Evolutionary conservation across 257 asterid genomes (phyloP), one percentile per base, ranked within the genome.

Genomic region (Nicotiana otophora): DNA sequence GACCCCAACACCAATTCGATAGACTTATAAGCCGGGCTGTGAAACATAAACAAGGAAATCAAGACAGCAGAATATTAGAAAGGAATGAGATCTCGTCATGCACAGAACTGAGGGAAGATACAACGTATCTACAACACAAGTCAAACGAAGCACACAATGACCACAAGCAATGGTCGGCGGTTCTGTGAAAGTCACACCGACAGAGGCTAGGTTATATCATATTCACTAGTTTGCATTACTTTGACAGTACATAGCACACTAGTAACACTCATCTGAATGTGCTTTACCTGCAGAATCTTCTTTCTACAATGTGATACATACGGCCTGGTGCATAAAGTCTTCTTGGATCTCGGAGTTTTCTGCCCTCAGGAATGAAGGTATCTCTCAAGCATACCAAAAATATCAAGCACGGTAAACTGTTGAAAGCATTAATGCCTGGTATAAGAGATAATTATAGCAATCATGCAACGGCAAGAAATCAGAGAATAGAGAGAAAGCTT

Each of bases 281-380:
- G 75, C 74, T 77, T 82, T 90, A 93, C 99, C 98, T 94, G 97
- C 95, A 94, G 82, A 97, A 95, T 83, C 88, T 94, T 85, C 99
- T 87, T 53, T 89, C 97, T 36, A 96, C 89, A 83, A 96, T 90
- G 91, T 96, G 99, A 81, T 96, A 94, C 75, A 96, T 98, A 10
- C 99, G 98, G 75, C 99, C 99, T 30, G 99, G 98, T 16, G 98
- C 99, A 82, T 96, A 96, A 55, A 96, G 90, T 64, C 99, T 94
- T 86, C 98, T 91, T 16, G 99, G 97, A 87, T 96, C 99, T 85
- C 88, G 90, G 62, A 96, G 95, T 97, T 89, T 94, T 89, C 92
- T 92, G 89, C 91, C 93, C 88, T 96, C 99, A 10, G 90, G 81
- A 26, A 97, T 93, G 91, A 95, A 96, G 16, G 98, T 96, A 80